Conservation (phyloP, 2,329 filamentous ascomycete genomes). For the Ascochyta fabae region DNA sequence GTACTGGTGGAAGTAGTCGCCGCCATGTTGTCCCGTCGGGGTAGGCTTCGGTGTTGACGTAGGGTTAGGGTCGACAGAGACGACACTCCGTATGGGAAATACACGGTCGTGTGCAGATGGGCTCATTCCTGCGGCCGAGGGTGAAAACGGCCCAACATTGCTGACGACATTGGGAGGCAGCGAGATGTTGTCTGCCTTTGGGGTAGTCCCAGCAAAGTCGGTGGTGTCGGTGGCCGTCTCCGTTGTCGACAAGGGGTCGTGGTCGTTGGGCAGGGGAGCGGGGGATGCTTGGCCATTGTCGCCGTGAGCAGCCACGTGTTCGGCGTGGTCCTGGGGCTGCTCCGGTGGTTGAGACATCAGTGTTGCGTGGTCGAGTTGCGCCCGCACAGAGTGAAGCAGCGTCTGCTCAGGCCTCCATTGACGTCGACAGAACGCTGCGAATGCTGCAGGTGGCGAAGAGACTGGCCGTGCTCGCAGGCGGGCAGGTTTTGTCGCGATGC, state of each 20-base stretch:
- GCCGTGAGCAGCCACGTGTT: conserved; percentile 14
- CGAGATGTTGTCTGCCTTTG: conserved; percentile 7
- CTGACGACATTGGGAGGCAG: conserved; percentile 8
- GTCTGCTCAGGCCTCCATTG: conserved; percentile 32
- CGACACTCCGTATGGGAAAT: conserved; percentile 81
- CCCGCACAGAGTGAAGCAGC: conserved; percentile 7
- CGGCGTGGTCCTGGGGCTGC: conserved; percentile 20
- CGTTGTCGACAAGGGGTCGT: conserved; percentile 16
- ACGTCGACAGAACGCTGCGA: conserved; percentile 9
- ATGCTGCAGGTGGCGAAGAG: conserved; percentile 2
- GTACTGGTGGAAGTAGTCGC: conserved; percentile 49
- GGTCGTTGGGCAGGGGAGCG: conserved; percentile 13
- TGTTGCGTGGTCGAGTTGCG: not conserved
- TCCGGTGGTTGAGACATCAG: conserved; percentile 37
- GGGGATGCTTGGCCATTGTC: conserved; percentile 22
- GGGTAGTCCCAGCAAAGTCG: not conserved
- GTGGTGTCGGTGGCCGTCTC: conserved; percentile 13
- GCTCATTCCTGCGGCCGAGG: conserved; percentile 41
- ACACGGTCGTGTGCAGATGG: conserved; percentile 65
- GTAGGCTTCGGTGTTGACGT: conserved; percentile 39
- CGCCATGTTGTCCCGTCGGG: conserved; percentile 22
- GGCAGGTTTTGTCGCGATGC: conserved; percentile 15
- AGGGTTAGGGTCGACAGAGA: conserved; percentile 68
- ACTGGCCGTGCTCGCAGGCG: conserved; percentile 6
- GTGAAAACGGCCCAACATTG: conserved; percentile 23